phyloP scores from a whole-genome alignment of 352 stramenopile species.

The Pythium dissimile region DNA sequence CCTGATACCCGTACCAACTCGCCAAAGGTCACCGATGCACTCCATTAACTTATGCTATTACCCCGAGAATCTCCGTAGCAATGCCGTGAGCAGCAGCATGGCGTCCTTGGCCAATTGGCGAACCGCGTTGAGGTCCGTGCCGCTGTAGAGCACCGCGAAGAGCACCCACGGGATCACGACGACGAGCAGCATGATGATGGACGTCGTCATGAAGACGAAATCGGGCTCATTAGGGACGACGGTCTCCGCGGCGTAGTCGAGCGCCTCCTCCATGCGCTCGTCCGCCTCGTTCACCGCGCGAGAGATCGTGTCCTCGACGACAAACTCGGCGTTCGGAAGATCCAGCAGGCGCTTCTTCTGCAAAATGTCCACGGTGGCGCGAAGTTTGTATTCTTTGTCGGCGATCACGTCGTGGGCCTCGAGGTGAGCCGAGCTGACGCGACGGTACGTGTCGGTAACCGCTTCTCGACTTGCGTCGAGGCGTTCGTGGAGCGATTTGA shows the following conservation, averaged over 20 bases:
- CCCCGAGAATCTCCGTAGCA: constrained; percentile 14
- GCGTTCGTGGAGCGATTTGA: constrained; percentile 21
- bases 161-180: constrained; percentile 31
- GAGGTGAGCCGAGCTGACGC: constrained; percentile 22
- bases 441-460: constrained; percentile 20
- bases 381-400: constrained; percentile 18
- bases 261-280: constrained; percentile 23
- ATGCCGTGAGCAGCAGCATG: constrained; percentile 11
- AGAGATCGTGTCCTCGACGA: constrained; percentile 11
- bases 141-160: constrained; percentile 22
- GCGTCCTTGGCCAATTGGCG: constrained; percentile 16
- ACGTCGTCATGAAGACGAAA: constrained; percentile 15
- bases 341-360: constrained; percentile 25
- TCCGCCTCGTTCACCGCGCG: constrained; percentile 17
- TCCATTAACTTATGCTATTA: constrained; percentile 28
- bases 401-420: constrained; percentile 20
- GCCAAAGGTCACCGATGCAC: constrained; percentile 31
- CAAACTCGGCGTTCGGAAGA: constrained; percentile 16
- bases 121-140: constrained; percentile 16
- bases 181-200: constrained; percentile 22
- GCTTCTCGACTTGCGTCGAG: constrained; percentile 12
- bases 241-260: constrained; percentile 31
- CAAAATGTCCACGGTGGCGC: constrained; percentile 15
- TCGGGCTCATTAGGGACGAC: constrained; percentile 10
- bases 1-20: constrained; percentile 12